Base-by-base conservation (phyloP, 2,329 filamentous ascomycete species). In the Colletotrichum spinosum region DNA sequence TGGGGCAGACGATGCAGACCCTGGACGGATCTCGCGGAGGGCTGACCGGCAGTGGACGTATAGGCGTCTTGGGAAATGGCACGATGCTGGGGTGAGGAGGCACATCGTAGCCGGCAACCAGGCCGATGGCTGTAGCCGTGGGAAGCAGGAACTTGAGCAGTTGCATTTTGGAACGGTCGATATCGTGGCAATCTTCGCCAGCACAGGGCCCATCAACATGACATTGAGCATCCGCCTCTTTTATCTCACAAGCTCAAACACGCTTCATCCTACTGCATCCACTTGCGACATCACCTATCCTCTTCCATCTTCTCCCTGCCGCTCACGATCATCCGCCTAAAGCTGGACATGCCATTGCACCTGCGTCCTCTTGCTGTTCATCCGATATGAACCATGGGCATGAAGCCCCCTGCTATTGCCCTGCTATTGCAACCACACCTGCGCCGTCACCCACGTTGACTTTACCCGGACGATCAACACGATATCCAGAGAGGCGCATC, bases 1-100 rank as follows among this genome's bases (percentile, higher is more conserved):
- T 53, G 50, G 50, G 50, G 35, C 50, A 53, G 35, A 53, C 50
- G 50, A 39, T 33, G 50, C 50, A 53, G 3, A 53, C 37, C 12
- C 35, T 39, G 4, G 25, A 44, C 33, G 41, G 41, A 34, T 55
- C 41, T 1, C 53, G 25, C 4, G 41, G 41, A n/a, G 33, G 53
- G 6, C 53, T 55, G 33, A 46, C 25, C 13, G 53, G 53, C 8
- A 55, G 33, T 5, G 42, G 8, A 2, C 41, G 53, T 4, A 41
- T 46, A 25, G 53, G 41, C 2, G 41, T 46, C 53, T 55, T 55
- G 13, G 53, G 53, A 9, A 46, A 55, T 1, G 53, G 53, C 38
- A 44, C 15, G 38, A 54, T 15, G 15, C 35, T 34, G 3, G 51
- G 51, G 9, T 39, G 51, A 13, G 51, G 51, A 10, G 51, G 51